Conservation (phyloP, 2,329 filamentous ascomycete species). For the Alternaria atra region DNA sequence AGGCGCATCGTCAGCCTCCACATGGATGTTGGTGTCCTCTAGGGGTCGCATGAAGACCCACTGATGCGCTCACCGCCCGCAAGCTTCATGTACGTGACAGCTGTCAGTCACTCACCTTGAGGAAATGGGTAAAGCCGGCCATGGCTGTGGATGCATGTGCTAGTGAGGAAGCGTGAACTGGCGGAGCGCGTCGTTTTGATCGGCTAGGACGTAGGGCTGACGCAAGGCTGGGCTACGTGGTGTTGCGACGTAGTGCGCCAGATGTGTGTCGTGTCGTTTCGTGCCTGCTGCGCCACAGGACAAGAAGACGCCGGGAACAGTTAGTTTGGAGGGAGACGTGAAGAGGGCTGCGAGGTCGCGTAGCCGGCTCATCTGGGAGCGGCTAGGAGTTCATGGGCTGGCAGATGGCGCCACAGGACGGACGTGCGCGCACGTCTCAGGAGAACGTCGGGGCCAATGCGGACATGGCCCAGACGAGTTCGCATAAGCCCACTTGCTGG, state of each 20-base stretch:
- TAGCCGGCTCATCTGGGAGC: background rate
- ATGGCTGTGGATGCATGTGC: constrained; percentile 32
- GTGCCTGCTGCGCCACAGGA: constrained; percentile 9
- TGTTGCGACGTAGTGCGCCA: constrained; percentile 11
- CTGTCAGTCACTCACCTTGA: constrained; percentile 39
- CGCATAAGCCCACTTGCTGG: constrained; percentile 21
- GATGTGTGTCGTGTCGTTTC: background rate
- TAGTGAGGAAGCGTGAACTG: constrained; percentile 7
- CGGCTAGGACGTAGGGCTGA: background rate
- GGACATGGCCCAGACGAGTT: constrained; percentile 14
- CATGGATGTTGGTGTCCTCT: background rate
- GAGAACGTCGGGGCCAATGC: constrained; percentile 33
- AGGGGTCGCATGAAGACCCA: constrained; percentile 1
- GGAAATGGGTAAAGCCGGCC: constrained; percentile 45
- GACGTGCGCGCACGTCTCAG: constrained; percentile 36
- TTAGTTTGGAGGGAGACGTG: background rate
- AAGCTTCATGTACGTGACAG: background rate
- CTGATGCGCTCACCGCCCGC: background rate
- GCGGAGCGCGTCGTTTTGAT: constrained; percentile 10
- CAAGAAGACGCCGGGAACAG: background rate
- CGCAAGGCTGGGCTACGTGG: background rate
- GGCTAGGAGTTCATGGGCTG: constrained; percentile 6
- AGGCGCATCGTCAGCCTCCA: constrained; percentile 3
- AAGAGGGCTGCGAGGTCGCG: background rate
- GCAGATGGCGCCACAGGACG: constrained; percentile 21